Conservation (phyloP, 176 grass and related monocot species). For the barley (Hordeum vulgare) region MorexV3_pseudomolecules_assembly NC_058521.1:498922968-498923467, state of each 20-base stretch:
- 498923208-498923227: conserved; percentile 77
- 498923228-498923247: conserved; percentile 83
- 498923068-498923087: conserved; percentile 39
- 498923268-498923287: neutral
- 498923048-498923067: conserved; percentile 19
- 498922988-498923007: conserved; percentile 65
- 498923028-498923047: conserved; percentile 28
- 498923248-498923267: neutral
- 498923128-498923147: conserved; percentile 35
- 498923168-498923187: conserved; percentile 33
- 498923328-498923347: neutral
- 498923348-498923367: neutral
- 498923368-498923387: neutral
- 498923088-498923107: conserved; percentile 46
- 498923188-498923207: conserved; percentile 46
- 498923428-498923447: neutral
- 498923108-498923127: conserved; percentile 47
- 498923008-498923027: conserved; percentile 68
- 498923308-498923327: neutral
- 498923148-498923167: conserved; percentile 37
- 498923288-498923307: neutral
- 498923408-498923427: neutral
- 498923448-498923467: neutral
- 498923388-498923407: neutral
- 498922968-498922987: conserved; percentile 91